Evolutionary conservation across 371 early-diverging fungal species (phyloP), one percentile per base, ranked within the genome.

Genomic region (Nematocida ironsii): DNA sequence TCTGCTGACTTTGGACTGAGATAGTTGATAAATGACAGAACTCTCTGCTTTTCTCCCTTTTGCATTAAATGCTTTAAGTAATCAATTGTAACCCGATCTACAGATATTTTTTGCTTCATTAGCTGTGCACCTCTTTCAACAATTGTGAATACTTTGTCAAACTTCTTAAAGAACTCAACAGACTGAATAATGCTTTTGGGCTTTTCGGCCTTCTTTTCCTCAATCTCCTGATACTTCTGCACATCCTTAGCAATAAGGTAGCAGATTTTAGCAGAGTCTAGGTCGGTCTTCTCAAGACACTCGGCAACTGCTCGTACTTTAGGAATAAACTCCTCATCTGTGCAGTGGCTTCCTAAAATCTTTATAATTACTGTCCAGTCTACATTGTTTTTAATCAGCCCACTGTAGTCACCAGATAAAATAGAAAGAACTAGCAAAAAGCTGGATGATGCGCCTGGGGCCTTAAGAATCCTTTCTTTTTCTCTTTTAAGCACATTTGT

Each of bases 161-260:
- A 78, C 9, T 57, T 55, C 25, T 70, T 47, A 40, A 75, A 11
- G 45, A 78, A 78, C 44, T 78, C 42, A 42, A 42, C 47, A 5
- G 80, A 16, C 23, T 57, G 48, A 27, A 20, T 25, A 18, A 78
- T 20, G 61, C 18, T 70, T 42, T 58, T 78, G 5, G 80, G 71
- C 39, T 44, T 11, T 27, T 45, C 48, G 0, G 57, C 44, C 25
- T 57, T 57, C 48, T 58, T 60, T 40, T 78, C 80, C 45, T 78
- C 80, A 16, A 78, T 60, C 9, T 20, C 57, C 52, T 78, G 70
- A 70, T 78, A 78, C 80, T 78, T 78, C 57, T 78, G 80, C 33
- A 78, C 44, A 58, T 78, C 80, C 44, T 60, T 48, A 0, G 80
- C 20, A 18, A 78, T 70, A 9, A 78, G 71, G 54, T 78, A 78